phyloP scores from a whole-genome alignment of 495 filamentous ascomycete genomes.

The Jackrogersella multiformis region DNA sequence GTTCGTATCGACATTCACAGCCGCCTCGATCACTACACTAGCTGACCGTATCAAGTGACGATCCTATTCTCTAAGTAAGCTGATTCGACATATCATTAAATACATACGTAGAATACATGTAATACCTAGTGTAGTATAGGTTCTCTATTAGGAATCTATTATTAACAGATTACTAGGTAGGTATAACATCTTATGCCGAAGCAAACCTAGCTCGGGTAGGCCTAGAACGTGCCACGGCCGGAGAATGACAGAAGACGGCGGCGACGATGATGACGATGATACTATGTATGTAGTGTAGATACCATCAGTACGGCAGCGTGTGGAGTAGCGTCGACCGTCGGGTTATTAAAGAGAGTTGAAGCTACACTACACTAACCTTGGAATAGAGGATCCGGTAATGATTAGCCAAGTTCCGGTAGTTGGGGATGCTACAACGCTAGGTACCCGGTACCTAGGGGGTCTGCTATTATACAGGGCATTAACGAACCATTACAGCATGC shows the following conservation, averaged over 20 bases:
- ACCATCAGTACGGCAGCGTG: not conserved
- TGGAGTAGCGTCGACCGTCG: no score
- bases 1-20: conserved; percentile 18
- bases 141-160: not conserved
- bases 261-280: not conserved
- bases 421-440: no score
- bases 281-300: no score
- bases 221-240: no score
- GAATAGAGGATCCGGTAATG: conserved; percentile 4
- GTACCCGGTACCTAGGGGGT: not conserved
- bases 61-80: not conserved
- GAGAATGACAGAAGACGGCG: not conserved
- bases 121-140: not conserved
- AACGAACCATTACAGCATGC: not conserved
- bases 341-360: not conserved
- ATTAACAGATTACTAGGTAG: not conserved
- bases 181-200: not conserved
- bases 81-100: not conserved
- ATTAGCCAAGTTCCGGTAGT: not conserved
- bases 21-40: not conserved
- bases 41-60: conserved; percentile 11
- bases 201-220: not conserved
- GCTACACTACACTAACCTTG: no score
- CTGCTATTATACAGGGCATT: not conserved
- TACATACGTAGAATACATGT: not conserved